Percentiles rank a stretch among this genome's conserved stretches.
phyloP scores from a whole-genome alignment of 1,284 basidiomycete species.

The Malassezia sp. region DNA sequence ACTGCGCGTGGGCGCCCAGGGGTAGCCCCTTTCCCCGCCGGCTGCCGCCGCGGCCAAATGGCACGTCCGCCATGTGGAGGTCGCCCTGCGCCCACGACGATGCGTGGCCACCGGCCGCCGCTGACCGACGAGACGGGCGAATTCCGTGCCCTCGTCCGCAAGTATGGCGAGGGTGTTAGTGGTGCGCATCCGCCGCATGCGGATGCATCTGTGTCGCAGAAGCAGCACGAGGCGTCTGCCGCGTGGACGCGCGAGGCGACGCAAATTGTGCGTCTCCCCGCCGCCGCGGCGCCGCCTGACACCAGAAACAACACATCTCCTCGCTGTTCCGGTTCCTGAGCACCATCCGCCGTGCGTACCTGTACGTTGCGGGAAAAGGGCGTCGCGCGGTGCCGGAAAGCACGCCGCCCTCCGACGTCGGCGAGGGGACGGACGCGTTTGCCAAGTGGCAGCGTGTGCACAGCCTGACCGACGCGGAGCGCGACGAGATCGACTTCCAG shows the following conservation, averaged over 20 bases:
- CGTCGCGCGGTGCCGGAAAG: background rate
- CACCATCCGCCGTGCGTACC: conserved; percentile 10
- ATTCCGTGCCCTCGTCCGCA: conserved; percentile 4
- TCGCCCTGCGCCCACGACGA: background rate
- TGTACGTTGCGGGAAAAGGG: conserved; percentile 4
- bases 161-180: background rate
- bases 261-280: conserved; percentile 3
- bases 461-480: conserved; percentile 66
- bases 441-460: conserved; percentile 48
- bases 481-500: conserved; percentile 81
- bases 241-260: conserved; percentile 10
- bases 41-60: background rate
- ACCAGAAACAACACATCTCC: conserved; percentile 13
- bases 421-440: conserved; percentile 14
- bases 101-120: background rate
- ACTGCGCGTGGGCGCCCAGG: background rate
- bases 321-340: conserved; percentile 9
- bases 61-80: conserved; percentile 13
- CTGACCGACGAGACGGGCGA: conserved; percentile 5
- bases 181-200: background rate
- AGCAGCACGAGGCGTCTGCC: conserved; percentile 7
- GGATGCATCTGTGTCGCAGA: background rate
- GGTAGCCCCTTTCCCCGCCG: too few species aligned
- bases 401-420: background rate
- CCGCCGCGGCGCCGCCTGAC: too few species aligned